phyloP scores from a whole-genome alignment of 345 rosid genomes.

The Cochlearia excelsa region DNA sequence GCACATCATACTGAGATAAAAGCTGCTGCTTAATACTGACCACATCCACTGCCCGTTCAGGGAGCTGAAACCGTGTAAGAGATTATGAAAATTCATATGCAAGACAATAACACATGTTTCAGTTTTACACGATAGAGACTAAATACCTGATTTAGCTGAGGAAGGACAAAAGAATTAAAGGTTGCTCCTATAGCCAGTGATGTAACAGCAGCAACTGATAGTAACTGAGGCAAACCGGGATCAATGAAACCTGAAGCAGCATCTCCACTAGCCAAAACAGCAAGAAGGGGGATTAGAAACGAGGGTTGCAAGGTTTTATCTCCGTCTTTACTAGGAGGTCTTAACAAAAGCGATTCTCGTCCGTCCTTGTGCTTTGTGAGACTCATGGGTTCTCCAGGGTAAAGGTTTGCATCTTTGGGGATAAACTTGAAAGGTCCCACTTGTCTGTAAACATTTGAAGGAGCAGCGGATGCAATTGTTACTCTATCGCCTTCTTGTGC shows the following conservation, averaged over 20 bases:
- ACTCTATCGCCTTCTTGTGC: conserved; percentile 97
- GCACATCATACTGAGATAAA: conserved; percentile 75
- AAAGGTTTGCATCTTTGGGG: conserved; percentile 69
- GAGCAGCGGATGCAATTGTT: conserved; percentile 84
- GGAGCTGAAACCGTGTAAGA: conserved; percentile 57
- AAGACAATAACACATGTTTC: conserved; percentile 12
- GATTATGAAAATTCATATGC: conserved; percentile 4
- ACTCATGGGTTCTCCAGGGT: conserved; percentile 89
- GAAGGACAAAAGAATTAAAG: conserved; percentile 55
- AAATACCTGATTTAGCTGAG: conserved; percentile 64
- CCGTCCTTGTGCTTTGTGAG: conserved; percentile 84
- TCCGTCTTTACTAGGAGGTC: conserved; percentile 75
- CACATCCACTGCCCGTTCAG: conserved; percentile 68
- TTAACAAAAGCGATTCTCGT: conserved; percentile 55
- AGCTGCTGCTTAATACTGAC: conserved; percentile 74
- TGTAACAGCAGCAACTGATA: conserved; percentile 68
- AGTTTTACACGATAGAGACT: not conserved
- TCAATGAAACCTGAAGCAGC: conserved; percentile 82
- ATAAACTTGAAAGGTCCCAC: conserved; percentile 78
- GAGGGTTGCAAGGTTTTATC: conserved; percentile 59
- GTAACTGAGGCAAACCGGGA: conserved; percentile 83
- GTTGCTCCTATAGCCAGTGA: conserved; percentile 75
- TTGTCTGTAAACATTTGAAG: conserved; percentile 63
- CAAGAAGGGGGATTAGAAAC: conserved; percentile 62
- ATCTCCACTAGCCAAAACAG: conserved; percentile 81